These are phyloP conservation scores for Naganishia albida DNA, from an alignment of 1,284 basidiomycete genomes.

Conservation along the genomic window DNA sequence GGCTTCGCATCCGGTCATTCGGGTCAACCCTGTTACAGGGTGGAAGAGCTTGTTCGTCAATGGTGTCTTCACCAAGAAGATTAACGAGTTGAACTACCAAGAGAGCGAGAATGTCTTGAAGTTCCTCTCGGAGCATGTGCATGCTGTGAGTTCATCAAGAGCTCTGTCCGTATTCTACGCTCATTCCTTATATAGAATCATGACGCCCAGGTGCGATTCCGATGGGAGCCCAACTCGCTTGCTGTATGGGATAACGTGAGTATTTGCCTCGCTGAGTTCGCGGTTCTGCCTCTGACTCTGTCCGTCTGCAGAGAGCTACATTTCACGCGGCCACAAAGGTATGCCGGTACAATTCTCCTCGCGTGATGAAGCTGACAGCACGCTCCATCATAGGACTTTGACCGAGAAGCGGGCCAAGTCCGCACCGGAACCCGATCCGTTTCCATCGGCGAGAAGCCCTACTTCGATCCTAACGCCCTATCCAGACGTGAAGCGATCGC, in stretches of 20 bases:
- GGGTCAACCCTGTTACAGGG: constrained; percentile 61
- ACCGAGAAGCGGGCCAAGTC: constrained; percentile 54
- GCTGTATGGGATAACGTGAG: constrained; percentile 58
- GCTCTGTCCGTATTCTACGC: neutral
- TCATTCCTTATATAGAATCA: constrained; percentile 57
- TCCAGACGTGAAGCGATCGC: constrained; percentile 16
- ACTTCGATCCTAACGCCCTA: constrained; percentile 57
- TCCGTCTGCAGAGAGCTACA: constrained; percentile 2
- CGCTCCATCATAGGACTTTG: constrained; percentile 50
- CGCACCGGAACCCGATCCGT: constrained; percentile 65
- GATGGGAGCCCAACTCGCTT: constrained; percentile 54
- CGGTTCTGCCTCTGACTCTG: too few species aligned
- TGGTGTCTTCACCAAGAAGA: constrained; percentile 63
- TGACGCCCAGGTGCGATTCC: constrained; percentile 64
- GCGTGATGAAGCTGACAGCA: neutral
- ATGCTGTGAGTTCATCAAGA: neutral
- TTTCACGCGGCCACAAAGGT: constrained; percentile 22
- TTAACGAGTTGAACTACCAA: constrained; percentile 62
- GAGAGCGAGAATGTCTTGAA: constrained; percentile 61
- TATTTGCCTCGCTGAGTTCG: neutral
- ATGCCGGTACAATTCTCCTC: neutral
- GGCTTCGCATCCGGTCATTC: constrained; percentile 59
- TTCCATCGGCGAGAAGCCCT: constrained; percentile 65
- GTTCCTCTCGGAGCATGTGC: constrained; percentile 38
- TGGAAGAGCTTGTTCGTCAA: constrained; percentile 69